Conservation (phyloP, 2,329 filamentous ascomycete genomes). For the Didymella arachidicola region DNA sequence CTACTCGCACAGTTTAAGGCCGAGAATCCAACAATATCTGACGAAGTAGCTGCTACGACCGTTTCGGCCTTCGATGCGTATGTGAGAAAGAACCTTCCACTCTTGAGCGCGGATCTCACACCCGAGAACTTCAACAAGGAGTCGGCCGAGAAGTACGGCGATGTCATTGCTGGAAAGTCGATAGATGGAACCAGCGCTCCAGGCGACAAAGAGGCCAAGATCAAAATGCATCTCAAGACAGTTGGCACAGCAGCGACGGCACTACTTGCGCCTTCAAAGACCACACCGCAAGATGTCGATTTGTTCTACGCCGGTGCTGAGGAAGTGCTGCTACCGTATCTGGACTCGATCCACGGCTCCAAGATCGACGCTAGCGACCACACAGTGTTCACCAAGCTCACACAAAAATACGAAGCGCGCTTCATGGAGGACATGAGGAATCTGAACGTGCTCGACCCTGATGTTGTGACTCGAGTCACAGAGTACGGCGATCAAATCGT, state of each 20-base stretch:
- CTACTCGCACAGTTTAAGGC: conserved; percentile 74
- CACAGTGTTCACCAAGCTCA: conserved; percentile 86
- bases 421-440: conserved; percentile 89
- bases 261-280: conserved; percentile 48
- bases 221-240: conserved; percentile 86
- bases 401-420: conserved; percentile 82
- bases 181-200: conserved; percentile 63
- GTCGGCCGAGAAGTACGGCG: conserved; percentile 61
- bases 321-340: conserved; percentile 79
- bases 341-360: conserved; percentile 70
- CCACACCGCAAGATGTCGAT: conserved; percentile 44
- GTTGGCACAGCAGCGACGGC: conserved; percentile 62
- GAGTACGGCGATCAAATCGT: conserved; percentile 91
- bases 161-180: conserved; percentile 63
- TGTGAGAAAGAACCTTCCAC: conserved; percentile 71
- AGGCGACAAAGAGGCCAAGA: conserved; percentile 82
- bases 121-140: conserved; percentile 59
- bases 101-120: conserved; percentile 55
- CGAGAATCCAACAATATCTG: conserved; percentile 54
- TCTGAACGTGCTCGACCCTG: conserved; percentile 83
- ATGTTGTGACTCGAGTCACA: conserved; percentile 86
- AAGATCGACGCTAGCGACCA: conserved; percentile 68
- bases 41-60: conserved; percentile 59
- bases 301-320: conserved; percentile 66
- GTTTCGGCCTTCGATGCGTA: conserved; percentile 64